Percentiles rank a stretch among this genome's conserved stretches.
These are phyloP conservation scores for Fonsecaea pedrosoi DNA, from an alignment of 2,329 filamentous ascomycete genomes.

Conservation along the genomic window DNA sequence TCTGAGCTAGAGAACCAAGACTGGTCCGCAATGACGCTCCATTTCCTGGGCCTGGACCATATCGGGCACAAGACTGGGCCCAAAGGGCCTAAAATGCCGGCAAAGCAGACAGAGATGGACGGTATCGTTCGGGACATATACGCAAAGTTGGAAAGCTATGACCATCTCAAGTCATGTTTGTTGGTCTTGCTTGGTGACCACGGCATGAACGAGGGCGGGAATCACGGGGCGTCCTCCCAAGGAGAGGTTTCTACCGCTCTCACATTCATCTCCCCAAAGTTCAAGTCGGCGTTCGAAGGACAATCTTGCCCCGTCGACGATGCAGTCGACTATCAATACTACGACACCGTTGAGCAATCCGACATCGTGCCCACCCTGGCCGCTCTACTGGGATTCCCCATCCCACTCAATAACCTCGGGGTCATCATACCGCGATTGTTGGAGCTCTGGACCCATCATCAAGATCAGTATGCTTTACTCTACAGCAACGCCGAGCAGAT, in stretches of 20 bases:
- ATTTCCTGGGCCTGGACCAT: slow-evolving; percentile 94
- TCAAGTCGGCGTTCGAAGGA: slow-evolving; percentile 62
- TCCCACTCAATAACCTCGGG: slow-evolving; percentile 88
- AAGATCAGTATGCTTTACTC: slow-evolving; percentile 71
- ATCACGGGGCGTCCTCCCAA: slow-evolving; percentile 90
- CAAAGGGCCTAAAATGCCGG: slow-evolving; percentile 84
- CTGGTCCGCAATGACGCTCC: slow-evolving; percentile 92
- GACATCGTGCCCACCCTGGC: slow-evolving; percentile 91
- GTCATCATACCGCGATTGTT: slow-evolving; percentile 82
- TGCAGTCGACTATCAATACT: slow-evolving; percentile 75
- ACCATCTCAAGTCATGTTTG: slow-evolving; percentile 77
- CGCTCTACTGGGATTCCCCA: slow-evolving; percentile 82
- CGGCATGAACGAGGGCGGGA: slow-evolving; percentile 99
- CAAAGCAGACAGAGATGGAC: slow-evolving; percentile 96
- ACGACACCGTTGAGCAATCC: slow-evolving; percentile 85
- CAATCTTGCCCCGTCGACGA: slow-evolving; percentile 60
- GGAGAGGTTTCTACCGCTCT: slow-evolving; percentile 94
- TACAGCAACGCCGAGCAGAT: slow-evolving; percentile 82
- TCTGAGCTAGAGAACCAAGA: slow-evolving; percentile 76
- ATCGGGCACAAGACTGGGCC: slow-evolving; percentile 97
- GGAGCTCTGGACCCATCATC: slow-evolving; percentile 69
- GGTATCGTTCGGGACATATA: slow-evolving; percentile 78
- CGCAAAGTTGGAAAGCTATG: slow-evolving; percentile 71
- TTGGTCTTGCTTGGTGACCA: slow-evolving; percentile 91
- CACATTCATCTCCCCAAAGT: slow-evolving; percentile 86